phyloP scores from a whole-genome alignment of 169 alveolate genomes.

The Cryptosporidium parvum region DNA sequence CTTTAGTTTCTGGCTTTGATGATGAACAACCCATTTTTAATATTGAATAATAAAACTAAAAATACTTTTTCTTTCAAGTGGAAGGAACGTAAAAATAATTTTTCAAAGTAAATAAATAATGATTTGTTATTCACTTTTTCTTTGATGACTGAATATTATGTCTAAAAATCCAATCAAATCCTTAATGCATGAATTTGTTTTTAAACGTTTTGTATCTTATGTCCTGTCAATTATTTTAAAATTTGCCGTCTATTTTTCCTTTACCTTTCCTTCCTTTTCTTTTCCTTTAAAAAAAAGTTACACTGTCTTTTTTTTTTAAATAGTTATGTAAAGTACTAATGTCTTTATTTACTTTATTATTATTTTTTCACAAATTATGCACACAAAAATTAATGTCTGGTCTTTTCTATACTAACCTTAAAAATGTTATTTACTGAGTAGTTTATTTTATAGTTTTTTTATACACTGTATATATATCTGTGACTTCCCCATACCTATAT shows the following conservation, averaged over 20 bases:
- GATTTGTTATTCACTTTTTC: not conserved
- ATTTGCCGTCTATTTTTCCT: conserved; percentile 31
- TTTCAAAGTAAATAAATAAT: conserved; percentile 4
- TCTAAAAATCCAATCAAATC: conserved; percentile 44
- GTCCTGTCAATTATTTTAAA: conserved; percentile 53
- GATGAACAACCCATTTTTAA: conserved; percentile 74
- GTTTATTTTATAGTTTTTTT: not conserved
- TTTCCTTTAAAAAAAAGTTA: not conserved
- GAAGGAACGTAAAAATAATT: not conserved
- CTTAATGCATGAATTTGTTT: conserved; percentile 24
- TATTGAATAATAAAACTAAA: conserved; percentile 4
- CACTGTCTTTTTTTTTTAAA: not conserved
- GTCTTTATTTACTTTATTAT: not conserved
- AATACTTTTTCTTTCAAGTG: not conserved
- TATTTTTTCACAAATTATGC: conserved; percentile 5
- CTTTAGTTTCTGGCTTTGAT: conserved; percentile 65
- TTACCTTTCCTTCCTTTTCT: not conserved
- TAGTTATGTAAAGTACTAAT: not conserved
- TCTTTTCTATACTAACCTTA: not conserved
- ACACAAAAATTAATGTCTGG: conserved; percentile 27
- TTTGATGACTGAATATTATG: not conserved
- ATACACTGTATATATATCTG: not conserved
- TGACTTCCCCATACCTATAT: conserved; percentile 24
- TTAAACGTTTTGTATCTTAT: conserved; percentile 32
- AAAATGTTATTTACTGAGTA: not conserved